A percentile compares a stretch with the other conserved stretches of the same genome.
phyloP scores from a whole-genome alignment of 202 grass and related monocot species.

The Elaeis oleifera region DNA sequence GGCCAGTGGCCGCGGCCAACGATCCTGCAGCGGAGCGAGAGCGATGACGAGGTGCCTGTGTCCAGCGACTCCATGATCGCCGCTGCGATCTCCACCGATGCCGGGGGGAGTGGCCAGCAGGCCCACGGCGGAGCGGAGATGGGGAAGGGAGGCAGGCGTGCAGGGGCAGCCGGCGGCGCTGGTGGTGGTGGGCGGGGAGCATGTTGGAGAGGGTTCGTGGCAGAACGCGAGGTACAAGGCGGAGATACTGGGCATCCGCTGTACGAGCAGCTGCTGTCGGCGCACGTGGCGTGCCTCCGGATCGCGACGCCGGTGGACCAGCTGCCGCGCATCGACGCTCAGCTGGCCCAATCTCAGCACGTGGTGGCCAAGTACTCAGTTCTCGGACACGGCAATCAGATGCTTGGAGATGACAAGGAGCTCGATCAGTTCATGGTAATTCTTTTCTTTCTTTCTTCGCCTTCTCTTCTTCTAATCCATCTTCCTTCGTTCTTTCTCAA shows the following conservation, averaged over 20 bases:
- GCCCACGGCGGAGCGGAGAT: background rate
- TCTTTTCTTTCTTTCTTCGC: background rate
- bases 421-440: conserved; percentile 98
- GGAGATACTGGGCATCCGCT: conserved; percentile 79
- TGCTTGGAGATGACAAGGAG: conserved; percentile 40
- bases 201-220: conserved; percentile 14
- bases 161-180: too few species aligned
- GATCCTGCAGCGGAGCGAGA: background rate
- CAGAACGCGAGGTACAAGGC: conserved; percentile 34
- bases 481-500: too few species aligned
- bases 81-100: background rate
- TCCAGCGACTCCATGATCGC: conserved; percentile 35
- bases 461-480: too few species aligned
- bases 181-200: background rate
- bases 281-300: conserved; percentile 85
- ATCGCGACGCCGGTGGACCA: conserved; percentile 95
- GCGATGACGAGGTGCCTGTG: conserved; percentile 20
- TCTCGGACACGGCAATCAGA: conserved; percentile 23
- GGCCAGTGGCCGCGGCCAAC: background rate
- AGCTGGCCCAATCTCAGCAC: conserved; percentile 55
- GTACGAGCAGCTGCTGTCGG: conserved; percentile 83
- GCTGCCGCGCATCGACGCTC: conserved; percentile 84
- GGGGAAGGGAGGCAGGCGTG: background rate
- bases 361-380: conserved; percentile 43
- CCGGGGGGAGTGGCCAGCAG: background rate